Conservation (phyloP, 441 rosid species). For the Syzygium malaccense region DNA sequence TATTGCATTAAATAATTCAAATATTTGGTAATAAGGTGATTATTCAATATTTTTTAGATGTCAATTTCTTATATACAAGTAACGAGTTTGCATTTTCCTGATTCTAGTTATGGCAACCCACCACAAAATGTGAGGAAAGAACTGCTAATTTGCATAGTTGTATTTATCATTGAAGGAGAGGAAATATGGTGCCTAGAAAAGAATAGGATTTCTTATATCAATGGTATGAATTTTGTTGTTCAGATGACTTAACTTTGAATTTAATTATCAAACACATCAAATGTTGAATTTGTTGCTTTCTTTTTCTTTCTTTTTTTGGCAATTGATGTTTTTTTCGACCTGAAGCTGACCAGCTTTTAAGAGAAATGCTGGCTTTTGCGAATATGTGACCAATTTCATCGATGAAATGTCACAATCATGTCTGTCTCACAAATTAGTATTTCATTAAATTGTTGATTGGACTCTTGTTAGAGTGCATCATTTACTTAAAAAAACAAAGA, state of each 20-base stretch:
- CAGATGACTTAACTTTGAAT: background rate
- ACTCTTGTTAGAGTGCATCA: background rate
- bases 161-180: background rate
- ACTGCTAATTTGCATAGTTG: background rate
- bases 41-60: background rate
- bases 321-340: background rate
- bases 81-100: background rate
- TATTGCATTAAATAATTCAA: background rate
- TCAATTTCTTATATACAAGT: background rate
- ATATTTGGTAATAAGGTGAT: background rate
- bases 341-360: background rate
- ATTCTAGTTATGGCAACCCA: background rate
- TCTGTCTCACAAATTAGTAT: background rate
- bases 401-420: background rate
- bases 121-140: background rate
- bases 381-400: background rate
- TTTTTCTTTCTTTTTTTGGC: background rate
- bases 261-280: background rate
- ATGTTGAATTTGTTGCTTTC: background rate
- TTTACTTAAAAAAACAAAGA: background rate
- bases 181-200: accelerated
- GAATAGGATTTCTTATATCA: background rate
- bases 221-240: background rate
- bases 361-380: background rate
- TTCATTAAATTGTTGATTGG: background rate